Conservation (phyloP, 177 flowering plant species). For the Vitis hybrid region DNA sequence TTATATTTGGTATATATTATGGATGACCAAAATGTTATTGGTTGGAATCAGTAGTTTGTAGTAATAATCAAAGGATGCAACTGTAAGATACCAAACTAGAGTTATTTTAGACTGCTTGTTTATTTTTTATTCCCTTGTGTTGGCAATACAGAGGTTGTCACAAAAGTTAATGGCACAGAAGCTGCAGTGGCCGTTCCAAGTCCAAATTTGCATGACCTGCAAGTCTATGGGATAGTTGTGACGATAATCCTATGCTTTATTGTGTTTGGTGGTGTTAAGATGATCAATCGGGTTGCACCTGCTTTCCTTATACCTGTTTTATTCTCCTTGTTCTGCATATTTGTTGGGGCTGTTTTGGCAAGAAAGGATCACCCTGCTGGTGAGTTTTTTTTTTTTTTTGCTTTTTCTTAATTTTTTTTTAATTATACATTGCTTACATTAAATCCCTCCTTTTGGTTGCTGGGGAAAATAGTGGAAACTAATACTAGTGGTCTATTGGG, state of each 20-base stretch:
- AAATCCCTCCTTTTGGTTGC: too few relatives aligned
- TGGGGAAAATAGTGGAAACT: too few relatives aligned
- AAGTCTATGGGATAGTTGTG: slow-evolving; percentile 92
- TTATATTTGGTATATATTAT: too few relatives aligned
- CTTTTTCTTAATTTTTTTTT: neutral
- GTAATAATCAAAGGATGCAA: too few relatives aligned
- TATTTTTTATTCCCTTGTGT: slow-evolving; percentile 14
- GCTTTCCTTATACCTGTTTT: slow-evolving; percentile 92
- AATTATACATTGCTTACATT: neutral
- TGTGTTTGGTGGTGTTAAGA: slow-evolving; percentile 98
- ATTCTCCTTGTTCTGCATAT: slow-evolving; percentile 85
- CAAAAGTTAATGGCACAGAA: slow-evolving; percentile 64
- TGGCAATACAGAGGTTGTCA: slow-evolving; percentile 57
- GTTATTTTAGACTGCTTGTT: neutral
- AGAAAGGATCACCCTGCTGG: slow-evolving; percentile 60
- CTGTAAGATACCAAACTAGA: neutral
- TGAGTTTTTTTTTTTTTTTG: slow-evolving; percentile 28
- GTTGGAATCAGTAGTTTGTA: too few relatives aligned
- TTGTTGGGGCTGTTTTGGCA: slow-evolving; percentile 70
- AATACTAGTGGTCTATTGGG: too few relatives aligned
- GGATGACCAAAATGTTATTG: too few relatives aligned
- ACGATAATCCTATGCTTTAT: slow-evolving; percentile 88
- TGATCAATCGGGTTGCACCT: slow-evolving; percentile 97
- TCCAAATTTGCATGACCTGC: slow-evolving; percentile 91
- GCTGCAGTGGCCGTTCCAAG: slow-evolving; percentile 38